These are phyloP conservation scores for Phallus indusiatus DNA, from an alignment of 768 basidiomycete genomes.

Conservation along the genomic window DNA sequence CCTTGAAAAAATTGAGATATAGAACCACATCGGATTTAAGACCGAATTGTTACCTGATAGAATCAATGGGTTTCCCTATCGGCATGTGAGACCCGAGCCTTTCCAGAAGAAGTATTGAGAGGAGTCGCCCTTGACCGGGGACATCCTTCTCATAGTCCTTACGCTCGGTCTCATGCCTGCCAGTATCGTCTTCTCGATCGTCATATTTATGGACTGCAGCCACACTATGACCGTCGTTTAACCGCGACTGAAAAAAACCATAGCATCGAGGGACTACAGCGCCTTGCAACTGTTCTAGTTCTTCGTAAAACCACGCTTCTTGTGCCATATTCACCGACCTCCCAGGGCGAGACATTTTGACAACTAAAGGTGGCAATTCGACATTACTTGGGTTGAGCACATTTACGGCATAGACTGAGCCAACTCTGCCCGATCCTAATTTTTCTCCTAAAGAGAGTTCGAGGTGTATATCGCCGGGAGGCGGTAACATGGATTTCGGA, in stretches of 20 bases:
- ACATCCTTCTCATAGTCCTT: too few relatives aligned
- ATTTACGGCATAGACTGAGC: neutral
- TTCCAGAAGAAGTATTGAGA: neutral
- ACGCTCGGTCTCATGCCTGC: too few relatives aligned
- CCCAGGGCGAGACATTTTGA: too few relatives aligned
- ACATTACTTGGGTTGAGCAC: neutral
- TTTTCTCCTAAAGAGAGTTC: neutral
- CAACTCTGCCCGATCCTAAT: neutral
- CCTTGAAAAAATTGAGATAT: neutral
- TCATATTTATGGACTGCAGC: neutral
- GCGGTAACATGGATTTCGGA: too few relatives aligned
- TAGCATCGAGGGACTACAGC: slow-evolving; percentile 2
- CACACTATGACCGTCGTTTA: neutral
- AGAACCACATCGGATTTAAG: neutral
- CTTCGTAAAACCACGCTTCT: slow-evolving; percentile 11
- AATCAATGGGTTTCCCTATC: neutral
- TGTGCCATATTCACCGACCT: neutral
- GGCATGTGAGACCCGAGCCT: neutral
- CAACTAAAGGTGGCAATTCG: neutral
- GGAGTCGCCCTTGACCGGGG: neutral
- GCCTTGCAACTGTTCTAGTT: slow-evolving; percentile 6
- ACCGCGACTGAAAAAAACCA: too few relatives aligned
- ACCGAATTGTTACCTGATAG: neutral
- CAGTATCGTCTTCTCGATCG: too few relatives aligned
- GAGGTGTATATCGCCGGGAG: neutral